phyloP scores from a whole-genome alignment of 2,329 filamentous ascomycete genomes.

The Penicillium sp. region DNA sequence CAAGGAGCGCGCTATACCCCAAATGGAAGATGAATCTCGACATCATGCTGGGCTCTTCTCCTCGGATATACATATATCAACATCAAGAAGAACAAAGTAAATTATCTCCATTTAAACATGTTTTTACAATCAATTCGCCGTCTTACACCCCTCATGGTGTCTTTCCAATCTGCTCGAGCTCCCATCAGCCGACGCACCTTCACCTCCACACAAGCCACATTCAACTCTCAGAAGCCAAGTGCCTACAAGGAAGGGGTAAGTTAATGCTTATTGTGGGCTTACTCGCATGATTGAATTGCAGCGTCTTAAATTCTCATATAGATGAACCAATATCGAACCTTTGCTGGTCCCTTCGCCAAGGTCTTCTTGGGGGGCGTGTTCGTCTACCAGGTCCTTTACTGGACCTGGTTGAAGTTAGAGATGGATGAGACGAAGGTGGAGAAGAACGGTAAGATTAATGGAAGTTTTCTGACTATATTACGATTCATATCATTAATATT shows the following conservation, averaged over 20 bases:
- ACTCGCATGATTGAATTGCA: not conserved
- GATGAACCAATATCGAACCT: constrained; percentile 42
- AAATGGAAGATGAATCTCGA: constrained; percentile 9
- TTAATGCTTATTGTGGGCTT: not conserved
- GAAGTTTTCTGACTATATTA: not conserved
- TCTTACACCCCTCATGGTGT: not conserved
- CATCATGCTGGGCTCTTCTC: constrained; percentile 14
- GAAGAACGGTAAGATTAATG: constrained; percentile 37
- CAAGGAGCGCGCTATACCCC: constrained; percentile 2
- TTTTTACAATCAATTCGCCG: constrained; percentile 2
- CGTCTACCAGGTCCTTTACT: constrained; percentile 51
- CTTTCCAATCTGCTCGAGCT: constrained; percentile 9
- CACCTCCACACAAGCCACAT: constrained; percentile 9
- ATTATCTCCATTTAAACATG: not conserved
- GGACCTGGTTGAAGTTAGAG: constrained; percentile 50
- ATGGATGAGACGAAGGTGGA: constrained; percentile 45
- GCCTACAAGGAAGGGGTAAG: constrained; percentile 34
- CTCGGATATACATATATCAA: not conserved
- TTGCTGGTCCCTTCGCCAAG: constrained; percentile 48
- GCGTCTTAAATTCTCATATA: constrained; percentile 17
- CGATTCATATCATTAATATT: not conserved
- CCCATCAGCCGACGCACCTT: constrained; percentile 1
- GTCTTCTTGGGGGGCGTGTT: constrained; percentile 50
- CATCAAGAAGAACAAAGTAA: not conserved
- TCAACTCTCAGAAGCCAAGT: constrained; percentile 8